Base-by-base conservation (phyloP, 2,329 filamentous ascomycete genomes). In the Coleophoma crateriformis region DNA sequence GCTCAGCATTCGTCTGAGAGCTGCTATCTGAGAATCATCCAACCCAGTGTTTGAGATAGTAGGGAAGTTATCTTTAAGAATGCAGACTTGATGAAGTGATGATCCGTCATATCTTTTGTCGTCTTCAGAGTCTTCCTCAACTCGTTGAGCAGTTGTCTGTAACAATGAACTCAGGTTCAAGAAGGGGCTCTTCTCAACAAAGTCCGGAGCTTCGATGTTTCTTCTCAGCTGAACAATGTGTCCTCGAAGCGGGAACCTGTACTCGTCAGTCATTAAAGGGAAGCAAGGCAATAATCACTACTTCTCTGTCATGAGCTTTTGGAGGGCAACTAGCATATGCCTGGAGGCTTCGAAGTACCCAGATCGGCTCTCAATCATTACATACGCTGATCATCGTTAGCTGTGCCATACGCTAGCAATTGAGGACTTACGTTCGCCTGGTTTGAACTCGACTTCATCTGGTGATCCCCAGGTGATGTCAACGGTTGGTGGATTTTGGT, bases 271-370 rank as follows among this genome's bases (percentile, higher is more conserved):
- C 11, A 44, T 13, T 27, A 4, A 19, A 19, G 19, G 19, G 5
- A 27, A 44, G 7, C 12, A 41, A 41, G 32, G 22, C 6, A 27
- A 34, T 40, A 2, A 32, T n/a, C 6, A 50, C 55, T 53, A 61
- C 62, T 49, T 52, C 49, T 67, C 64, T 14, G 53, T 61, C 53
- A 60, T 58, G 8, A 65, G 42, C 49, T 66, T 63, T 69, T 96
- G 89, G 2, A 96, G 68, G 0, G 87, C 85, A 13, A 79, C 71
- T 63, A 96, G 74, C 0, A 84, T 85, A 62, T 95, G 82, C 0
- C 88, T 77, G 35, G 81, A 76, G 0, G 87, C 81, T 64, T 96
- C 91, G 54, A 82, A 96, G 62, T 90, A 95, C 1, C 87, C 84
- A 0, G 68, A 67, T 3, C 84, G 78, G 1, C 86, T 77, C 61